These are phyloP conservation scores for Phanerochaete sordida DNA, from an alignment of 768 basidiomycete species.

Conservation along the genomic window DNA sequence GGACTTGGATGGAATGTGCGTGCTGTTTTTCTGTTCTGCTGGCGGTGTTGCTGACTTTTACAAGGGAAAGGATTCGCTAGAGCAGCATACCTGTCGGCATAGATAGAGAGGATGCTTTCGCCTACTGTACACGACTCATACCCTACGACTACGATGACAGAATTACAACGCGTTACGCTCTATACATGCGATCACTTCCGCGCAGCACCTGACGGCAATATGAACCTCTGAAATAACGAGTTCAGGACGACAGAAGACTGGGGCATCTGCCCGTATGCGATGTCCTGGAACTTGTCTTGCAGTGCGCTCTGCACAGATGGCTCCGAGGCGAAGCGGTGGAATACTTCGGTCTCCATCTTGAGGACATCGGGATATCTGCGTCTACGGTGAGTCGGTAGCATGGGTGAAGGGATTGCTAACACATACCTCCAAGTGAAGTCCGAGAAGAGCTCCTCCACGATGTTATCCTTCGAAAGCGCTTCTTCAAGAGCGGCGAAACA, in stretches of 20 bases:
- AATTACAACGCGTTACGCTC: background rate
- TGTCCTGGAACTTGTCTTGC: conserved; percentile 11
- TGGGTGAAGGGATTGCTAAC: background rate
- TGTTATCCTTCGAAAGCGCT: conserved; percentile 10
- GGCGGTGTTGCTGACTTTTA: background rate
- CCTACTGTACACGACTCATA: background rate
- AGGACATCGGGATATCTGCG: conserved; percentile 13
- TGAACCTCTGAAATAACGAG: conserved; percentile 10
- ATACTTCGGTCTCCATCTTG: conserved; percentile 13
- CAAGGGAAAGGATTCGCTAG: background rate
- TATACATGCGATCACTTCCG: background rate
- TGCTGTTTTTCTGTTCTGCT: background rate
- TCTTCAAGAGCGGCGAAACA: conserved; percentile 1
- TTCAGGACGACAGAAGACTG: conserved; percentile 8
- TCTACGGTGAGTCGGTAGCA: background rate
- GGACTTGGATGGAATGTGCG: background rate
- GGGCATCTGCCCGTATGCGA: conserved; percentile 12
- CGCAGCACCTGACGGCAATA: background rate
- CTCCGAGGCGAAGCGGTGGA: conserved; percentile 9
- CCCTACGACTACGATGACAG: background rate
- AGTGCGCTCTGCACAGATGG: conserved; percentile 1
- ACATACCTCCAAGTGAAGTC: conserved; percentile 16
- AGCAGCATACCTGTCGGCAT: background rate
- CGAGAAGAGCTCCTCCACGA: conserved; percentile 15
- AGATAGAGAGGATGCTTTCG: background rate